Conservation (phyloP, 768 basidiomycete genomes). For the Hemileccinum rubropunctum region DNA sequence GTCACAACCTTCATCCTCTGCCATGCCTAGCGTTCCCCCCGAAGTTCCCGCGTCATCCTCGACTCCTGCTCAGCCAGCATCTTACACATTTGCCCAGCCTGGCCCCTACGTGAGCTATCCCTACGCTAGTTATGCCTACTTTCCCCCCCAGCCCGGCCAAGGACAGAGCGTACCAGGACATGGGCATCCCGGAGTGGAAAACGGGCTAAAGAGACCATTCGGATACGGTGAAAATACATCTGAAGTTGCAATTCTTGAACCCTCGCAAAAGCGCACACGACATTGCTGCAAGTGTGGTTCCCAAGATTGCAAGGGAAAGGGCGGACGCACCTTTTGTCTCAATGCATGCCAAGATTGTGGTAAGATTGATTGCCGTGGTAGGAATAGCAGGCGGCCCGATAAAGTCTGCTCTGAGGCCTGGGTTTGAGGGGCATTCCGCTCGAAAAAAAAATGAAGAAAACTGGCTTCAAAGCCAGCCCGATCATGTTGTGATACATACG, state of each 20-base stretch:
- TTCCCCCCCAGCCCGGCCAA: slow-evolving; percentile 23
- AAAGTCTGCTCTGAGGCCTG: slow-evolving; percentile 66
- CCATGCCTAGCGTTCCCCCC: slow-evolving; percentile 14
- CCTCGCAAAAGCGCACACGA: slow-evolving; percentile 58
- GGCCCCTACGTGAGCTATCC: slow-evolving; percentile 36
- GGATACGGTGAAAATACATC: slow-evolving; percentile 25
- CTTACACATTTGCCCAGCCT: slow-evolving; percentile 30
- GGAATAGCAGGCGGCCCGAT: slow-evolving; percentile 76
- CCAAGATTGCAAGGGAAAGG: slow-evolving; percentile 81
- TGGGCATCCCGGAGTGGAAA: slow-evolving; percentile 25
- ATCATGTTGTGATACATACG: background rate
- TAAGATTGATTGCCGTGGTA: slow-evolving; percentile 72
- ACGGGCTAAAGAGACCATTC: slow-evolving; percentile 27
- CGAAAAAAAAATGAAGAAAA: background rate
- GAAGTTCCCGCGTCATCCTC: slow-evolving; percentile 21
- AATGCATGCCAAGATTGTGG: slow-evolving; percentile 82
- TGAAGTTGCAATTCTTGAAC: slow-evolving; percentile 33
- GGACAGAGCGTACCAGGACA: slow-evolving; percentile 22
- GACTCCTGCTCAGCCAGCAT: slow-evolving; percentile 26
- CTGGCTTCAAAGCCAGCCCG: background rate
- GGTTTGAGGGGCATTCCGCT: slow-evolving; percentile 16
- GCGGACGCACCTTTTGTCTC: slow-evolving; percentile 68
- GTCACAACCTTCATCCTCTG: slow-evolving; percentile 21
- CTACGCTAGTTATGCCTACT: slow-evolving; percentile 35
- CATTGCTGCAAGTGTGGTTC: slow-evolving; percentile 85